Evolutionary conservation across 768 basidiomycete genomes (phyloP).

Genomic region (Termitomyces sp.): DNA sequence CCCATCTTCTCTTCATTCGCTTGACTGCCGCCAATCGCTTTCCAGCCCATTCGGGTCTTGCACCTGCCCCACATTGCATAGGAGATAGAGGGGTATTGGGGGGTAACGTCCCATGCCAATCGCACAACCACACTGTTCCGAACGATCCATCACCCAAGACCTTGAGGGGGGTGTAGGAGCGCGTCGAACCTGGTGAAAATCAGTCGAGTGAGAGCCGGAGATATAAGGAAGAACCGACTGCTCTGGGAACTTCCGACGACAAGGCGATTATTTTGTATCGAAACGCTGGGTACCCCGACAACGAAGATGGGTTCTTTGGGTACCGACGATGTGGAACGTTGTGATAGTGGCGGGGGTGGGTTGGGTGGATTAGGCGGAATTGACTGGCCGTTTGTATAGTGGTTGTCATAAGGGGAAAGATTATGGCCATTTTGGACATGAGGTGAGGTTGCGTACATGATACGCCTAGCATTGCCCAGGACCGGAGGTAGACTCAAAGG

Average conservation of each 20-base stretch:
- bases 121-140: slow-evolving; percentile 97
- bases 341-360: slow-evolving; percentile 21
- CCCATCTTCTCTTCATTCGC: slow-evolving; percentile 97
- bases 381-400: slow-evolving; percentile 22
- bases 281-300: slow-evolving; percentile 70
- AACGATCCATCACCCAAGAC: slow-evolving; percentile 98
- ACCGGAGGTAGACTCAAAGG: slow-evolving; percentile 24
- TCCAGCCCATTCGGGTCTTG: slow-evolving; percentile 89
- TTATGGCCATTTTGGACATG: slow-evolving; percentile 41
- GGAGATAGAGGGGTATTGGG: slow-evolving; percentile 87
- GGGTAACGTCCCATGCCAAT: slow-evolving; percentile 96
- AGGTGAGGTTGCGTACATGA: slow-evolving; percentile 49
- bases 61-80: slow-evolving; percentile 93
- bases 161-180: slow-evolving; percentile 93
- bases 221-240: slow-evolving; percentile 42
- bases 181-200: slow-evolving; percentile 58
- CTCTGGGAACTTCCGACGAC: slow-evolving; percentile 67
- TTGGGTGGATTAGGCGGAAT: slow-evolving; percentile 26
- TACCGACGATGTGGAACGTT: slow-evolving; percentile 23
- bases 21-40: slow-evolving; percentile 96
- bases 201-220: slow-evolving; percentile 7
- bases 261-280: slow-evolving; percentile 63
- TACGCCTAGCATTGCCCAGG: slow-evolving; percentile 52
- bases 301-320: slow-evolving; percentile 62
- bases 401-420: slow-evolving; percentile 28